Evolutionary conservation across 2,329 filamentous ascomycete genomes (phyloP).

Genomic region (Monilinia aucupariae): DNA sequence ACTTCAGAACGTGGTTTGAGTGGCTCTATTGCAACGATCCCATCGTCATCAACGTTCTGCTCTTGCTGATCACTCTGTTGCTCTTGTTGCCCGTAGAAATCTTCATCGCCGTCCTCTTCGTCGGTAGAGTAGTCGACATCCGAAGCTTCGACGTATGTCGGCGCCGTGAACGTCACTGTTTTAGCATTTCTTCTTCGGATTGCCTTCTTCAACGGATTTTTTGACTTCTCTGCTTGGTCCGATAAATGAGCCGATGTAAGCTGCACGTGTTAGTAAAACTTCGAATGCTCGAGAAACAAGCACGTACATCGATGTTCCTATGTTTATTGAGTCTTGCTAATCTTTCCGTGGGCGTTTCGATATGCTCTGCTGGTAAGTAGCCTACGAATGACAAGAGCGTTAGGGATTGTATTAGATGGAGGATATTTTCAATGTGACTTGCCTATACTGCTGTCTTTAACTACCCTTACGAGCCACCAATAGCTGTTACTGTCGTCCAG

Average conservation of each 20-base stretch:
- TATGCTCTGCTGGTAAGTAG: slow-evolving; percentile 94
- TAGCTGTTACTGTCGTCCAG: slow-evolving; percentile 99
- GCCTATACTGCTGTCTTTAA: slow-evolving; percentile 95
- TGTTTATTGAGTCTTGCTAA: slow-evolving; percentile 94
- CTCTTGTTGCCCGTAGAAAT: slow-evolving; percentile 43
- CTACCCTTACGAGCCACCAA: slow-evolving; percentile 97
- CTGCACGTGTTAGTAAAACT: slow-evolving; percentile 36
- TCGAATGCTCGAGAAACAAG: slow-evolving; percentile 13
- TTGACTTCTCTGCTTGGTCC: slow-evolving; percentile 65
- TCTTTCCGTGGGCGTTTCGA: slow-evolving; percentile 94
- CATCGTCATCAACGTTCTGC: slow-evolving; percentile 36
- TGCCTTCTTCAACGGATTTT: slow-evolving; percentile 68
- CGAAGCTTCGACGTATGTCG: slow-evolving; percentile 66
- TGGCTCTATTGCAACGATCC: slow-evolving; percentile 34
- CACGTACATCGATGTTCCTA: slow-evolving; percentile 86
- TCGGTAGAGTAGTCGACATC: slow-evolving; percentile 66
- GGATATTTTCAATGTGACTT: slow-evolving; percentile 26
- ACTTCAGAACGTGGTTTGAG: slow-evolving; percentile 40
- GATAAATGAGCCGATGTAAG: slow-evolving; percentile 67
- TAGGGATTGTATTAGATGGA: not conserved
- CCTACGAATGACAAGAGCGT: slow-evolving; percentile 46
- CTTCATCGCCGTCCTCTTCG: slow-evolving; percentile 51
- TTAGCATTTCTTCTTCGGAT: slow-evolving; percentile 66
- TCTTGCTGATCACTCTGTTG: slow-evolving; percentile 45
- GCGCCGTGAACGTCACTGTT: slow-evolving; percentile 64